A percentile compares a stretch with the other conserved stretches of the same genome.
phyloP scores from a whole-genome alignment of 2,329 filamentous ascomycete genomes.

The Pyrenophora graminea region DNA sequence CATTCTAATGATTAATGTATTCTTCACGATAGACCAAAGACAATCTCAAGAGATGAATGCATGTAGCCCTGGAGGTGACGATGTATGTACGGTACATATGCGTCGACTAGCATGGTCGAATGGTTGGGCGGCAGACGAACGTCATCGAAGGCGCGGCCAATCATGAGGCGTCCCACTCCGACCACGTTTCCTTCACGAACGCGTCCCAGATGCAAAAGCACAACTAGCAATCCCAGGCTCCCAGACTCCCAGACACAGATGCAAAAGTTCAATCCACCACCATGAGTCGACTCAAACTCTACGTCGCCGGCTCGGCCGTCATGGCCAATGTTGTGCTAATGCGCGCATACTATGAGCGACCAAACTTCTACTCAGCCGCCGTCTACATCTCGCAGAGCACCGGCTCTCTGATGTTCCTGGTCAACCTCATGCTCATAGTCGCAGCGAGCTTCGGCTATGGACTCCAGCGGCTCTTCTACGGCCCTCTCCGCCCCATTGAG shows the following conservation, averaged over 20 bases:
- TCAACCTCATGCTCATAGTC: slow-evolving; percentile 83
- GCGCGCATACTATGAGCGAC: slow-evolving; percentile 89
- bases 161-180: slow-evolving; percentile 9
- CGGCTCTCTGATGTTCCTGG: slow-evolving; percentile 90
- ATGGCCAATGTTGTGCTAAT: slow-evolving; percentile 82
- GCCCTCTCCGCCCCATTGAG: slow-evolving; percentile 87
- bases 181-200: slow-evolving; percentile 18
- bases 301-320: slow-evolving; percentile 67
- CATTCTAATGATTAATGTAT: no score
- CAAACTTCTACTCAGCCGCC: slow-evolving; percentile 98
- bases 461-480: slow-evolving; percentile 88
- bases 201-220: slow-evolving; percentile 9
- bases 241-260: slow-evolving; percentile 20
- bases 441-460: slow-evolving; percentile 82
- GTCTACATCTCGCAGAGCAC: slow-evolving; percentile 97
- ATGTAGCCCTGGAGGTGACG: no score
- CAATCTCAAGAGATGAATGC: no score
- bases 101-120: no score
- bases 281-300: slow-evolving; percentile 43
- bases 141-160: slow-evolving; percentile 7
- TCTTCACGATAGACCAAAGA: no score
- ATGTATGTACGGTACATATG: no score
- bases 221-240: background rate
- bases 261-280: slow-evolving; percentile 14
- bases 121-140: slow-evolving; percentile 4